A percentile compares a stretch with the other conserved stretches of the same genome.
Evolutionary conservation across 164 flowering plant genomes (phyloP).

Genomic region (Dillenia turbinata): DNA sequence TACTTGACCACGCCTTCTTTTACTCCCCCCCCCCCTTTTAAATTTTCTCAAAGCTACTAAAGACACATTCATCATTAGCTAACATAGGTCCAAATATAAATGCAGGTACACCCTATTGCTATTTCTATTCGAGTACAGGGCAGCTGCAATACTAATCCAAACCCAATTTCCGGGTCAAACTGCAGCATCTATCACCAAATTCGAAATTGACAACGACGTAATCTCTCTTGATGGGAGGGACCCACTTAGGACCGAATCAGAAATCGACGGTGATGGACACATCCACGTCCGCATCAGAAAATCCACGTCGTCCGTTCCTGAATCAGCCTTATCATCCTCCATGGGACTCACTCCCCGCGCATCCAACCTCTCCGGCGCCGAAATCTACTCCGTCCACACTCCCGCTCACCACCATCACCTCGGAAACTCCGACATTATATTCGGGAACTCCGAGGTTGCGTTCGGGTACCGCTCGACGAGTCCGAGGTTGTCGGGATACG

Average conservation of each 20-base stretch:
- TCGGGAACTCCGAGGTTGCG: conserved; percentile 22
- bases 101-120: conserved; percentile 51
- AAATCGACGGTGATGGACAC: conserved; percentile 40
- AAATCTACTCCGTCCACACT: conserved; percentile 48
- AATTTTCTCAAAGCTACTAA: neutral
- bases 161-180: conserved; percentile 37
- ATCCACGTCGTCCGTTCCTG: conserved; percentile 47
- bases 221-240: conserved; percentile 55
- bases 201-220: conserved; percentile 52
- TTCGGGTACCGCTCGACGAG: conserved; percentile 39
- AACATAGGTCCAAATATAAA: neutral
- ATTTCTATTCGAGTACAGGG: conserved; percentile 52
- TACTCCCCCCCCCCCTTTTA: too few species aligned
- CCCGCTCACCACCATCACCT: conserved; percentile 21
- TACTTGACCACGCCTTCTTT: neutral
- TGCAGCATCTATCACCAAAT: conserved; percentile 44
- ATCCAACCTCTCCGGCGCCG: conserved; percentile 55
- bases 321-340: conserved; percentile 34
- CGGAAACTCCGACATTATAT: conserved; percentile 16
- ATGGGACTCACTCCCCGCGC: conserved; percentile 47
- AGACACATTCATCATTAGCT: neutral
- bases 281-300: conserved; percentile 52
- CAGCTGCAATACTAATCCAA: conserved; percentile 35
- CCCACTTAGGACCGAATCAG: conserved; percentile 48
- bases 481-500: conserved; percentile 52